Conservation (phyloP, 164 flowering plant species). For the Warburgia ugandensis region DNA sequence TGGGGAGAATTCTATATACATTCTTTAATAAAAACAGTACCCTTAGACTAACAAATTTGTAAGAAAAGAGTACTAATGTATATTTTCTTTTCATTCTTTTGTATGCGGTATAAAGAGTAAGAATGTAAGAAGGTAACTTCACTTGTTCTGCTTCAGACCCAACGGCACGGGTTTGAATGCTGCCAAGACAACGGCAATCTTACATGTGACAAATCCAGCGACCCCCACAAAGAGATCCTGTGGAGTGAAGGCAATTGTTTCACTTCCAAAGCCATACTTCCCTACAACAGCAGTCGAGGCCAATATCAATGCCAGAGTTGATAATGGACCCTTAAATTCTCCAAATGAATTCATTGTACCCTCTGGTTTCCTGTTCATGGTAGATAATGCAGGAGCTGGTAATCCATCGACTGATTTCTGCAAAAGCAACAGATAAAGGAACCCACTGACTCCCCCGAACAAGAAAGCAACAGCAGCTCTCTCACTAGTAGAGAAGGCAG, state of each 20-base stretch:
- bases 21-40: too few relatives aligned
- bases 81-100: too few relatives aligned
- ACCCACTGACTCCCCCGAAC: constrained; percentile 62
- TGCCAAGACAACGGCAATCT: constrained; percentile 72
- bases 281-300: constrained; percentile 24
- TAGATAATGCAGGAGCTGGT: constrained; percentile 29
- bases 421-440: constrained; percentile 60
- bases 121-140: too few relatives aligned
- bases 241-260: constrained; percentile 28
- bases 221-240: constrained; percentile 58
- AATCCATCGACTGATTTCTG: constrained; percentile 80
- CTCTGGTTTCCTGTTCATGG: constrained; percentile 10
- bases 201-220: constrained; percentile 73
- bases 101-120: too few relatives aligned
- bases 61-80: too few relatives aligned
- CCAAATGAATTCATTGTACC: constrained; percentile 20
- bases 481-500: constrained; percentile 37
- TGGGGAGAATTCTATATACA: too few relatives aligned
- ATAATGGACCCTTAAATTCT: constrained; percentile 37
- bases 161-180: constrained; percentile 80
- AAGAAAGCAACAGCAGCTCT: constrained; percentile 47
- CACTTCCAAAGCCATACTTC: constrained; percentile 39
- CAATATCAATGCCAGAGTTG: constrained; percentile 40
- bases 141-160: too few relatives aligned
- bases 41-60: too few relatives aligned